A percentile compares a stretch with the other conserved stretches of the same genome.
phyloP scores from a whole-genome alignment of 176 grass and related monocot genomes.

The Puccinellia tenuiflora region DNA sequence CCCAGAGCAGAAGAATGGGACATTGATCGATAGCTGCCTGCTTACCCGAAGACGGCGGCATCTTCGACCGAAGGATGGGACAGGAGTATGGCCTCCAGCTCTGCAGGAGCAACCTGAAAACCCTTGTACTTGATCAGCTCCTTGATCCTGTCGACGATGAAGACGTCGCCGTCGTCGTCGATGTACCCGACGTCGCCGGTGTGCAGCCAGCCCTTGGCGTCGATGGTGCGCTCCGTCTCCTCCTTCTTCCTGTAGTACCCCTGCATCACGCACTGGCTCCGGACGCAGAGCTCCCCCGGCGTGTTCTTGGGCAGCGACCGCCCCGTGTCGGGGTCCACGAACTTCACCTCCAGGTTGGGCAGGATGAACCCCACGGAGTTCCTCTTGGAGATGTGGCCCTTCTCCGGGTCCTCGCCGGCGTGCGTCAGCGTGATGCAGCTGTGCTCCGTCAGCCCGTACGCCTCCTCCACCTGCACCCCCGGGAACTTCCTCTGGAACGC shows the following conservation, averaged over 20 bases:
- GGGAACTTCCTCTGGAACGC: constrained; percentile 67
- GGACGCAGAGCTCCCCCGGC: constrained; percentile 64
- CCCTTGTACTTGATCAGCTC: constrained; percentile 98
- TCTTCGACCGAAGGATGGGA: constrained; percentile 70
- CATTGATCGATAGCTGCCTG: neutral
- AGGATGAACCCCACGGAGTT: constrained; percentile 87
- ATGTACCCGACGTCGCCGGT: constrained; percentile 92
- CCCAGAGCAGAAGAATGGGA: neutral
- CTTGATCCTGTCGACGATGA: constrained; percentile 83
- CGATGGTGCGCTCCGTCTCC: constrained; percentile 73
- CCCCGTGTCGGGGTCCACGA: constrained; percentile 60
- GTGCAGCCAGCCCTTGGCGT: constrained; percentile 72
- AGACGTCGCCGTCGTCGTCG: constrained; percentile 82
- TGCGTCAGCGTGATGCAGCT: constrained; percentile 92
- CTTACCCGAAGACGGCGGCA: constrained; percentile 73
- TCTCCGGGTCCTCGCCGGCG: constrained; percentile 34
- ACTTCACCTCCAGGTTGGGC: constrained; percentile 92
- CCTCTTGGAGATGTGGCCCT: constrained; percentile 43
- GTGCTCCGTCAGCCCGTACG: constrained; percentile 89
- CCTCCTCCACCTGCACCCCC: constrained; percentile 74
- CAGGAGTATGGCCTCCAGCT: constrained; percentile 80
- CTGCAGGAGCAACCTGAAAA: constrained; percentile 85
- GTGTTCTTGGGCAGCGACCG: constrained; percentile 68
- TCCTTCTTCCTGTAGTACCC: constrained; percentile 72
- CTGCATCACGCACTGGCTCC: constrained; percentile 88